Conservation (phyloP, 495 filamentous ascomycete genomes). For the Daldinia concentrica region DNA sequence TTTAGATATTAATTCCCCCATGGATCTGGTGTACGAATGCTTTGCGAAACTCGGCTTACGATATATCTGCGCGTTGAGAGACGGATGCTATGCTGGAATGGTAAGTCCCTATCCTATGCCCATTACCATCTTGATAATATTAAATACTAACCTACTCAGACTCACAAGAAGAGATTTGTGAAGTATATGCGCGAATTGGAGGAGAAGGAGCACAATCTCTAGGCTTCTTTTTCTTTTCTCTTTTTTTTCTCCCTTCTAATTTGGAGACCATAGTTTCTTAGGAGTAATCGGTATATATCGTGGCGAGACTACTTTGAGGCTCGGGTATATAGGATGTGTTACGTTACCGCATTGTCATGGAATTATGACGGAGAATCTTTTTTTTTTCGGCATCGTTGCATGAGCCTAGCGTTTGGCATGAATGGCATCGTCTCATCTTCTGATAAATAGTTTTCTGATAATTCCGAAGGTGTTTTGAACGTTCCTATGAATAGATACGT, state of each 20-base stretch:
- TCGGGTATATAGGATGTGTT: constrained; percentile 1
- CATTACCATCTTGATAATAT: neutral
- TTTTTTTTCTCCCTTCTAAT: neutral
- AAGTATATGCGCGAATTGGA: constrained; percentile 89
- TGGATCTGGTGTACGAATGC: constrained; percentile 96
- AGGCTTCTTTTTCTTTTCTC: neutral
- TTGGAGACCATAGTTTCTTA: neutral
- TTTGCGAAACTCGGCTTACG: constrained; percentile 93
- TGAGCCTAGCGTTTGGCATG: constrained; percentile 4
- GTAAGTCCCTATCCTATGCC: constrained; percentile 57
- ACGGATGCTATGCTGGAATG: constrained; percentile 88
- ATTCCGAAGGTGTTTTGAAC: neutral
- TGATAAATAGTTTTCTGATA: neutral
- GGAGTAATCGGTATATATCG: constrained; percentile 17
- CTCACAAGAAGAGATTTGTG: constrained; percentile 96
- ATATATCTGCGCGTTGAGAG: constrained; percentile 87
- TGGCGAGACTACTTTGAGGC: neutral
- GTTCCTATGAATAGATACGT: neutral
- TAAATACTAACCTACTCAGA: constrained; percentile 52
- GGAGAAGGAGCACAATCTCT: constrained; percentile 57
- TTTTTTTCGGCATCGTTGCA: constrained; percentile 9
- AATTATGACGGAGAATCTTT: constrained; percentile 13
- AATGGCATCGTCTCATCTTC: neutral
- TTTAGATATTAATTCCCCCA: constrained; percentile 86
- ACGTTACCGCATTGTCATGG: neutral